A percentile compares a stretch with the other conserved stretches of the same genome.
phyloP scores from a whole-genome alignment of 2,329 filamentous ascomycete species.

The Gaeumannomyces sp. region DNA sequence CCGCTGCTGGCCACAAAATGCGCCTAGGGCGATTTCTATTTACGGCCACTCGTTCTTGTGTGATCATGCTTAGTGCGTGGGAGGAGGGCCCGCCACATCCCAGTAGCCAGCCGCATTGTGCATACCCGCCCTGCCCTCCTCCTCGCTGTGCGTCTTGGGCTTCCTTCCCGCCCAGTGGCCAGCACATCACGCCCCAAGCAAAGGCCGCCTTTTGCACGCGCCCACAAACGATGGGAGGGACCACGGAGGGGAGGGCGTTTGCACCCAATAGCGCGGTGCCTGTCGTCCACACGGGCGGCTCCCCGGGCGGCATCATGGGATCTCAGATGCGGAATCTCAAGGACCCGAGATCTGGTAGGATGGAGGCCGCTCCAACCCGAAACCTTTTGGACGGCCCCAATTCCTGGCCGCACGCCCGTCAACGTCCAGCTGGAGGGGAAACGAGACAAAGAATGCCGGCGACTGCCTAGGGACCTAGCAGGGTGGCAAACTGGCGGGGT shows the following conservation, averaged over 20 bases:
- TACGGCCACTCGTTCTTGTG: background rate
- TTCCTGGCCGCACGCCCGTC: background rate
- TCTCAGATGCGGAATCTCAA: background rate
- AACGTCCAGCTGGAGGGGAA: too few relatives aligned
- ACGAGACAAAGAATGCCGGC: too few relatives aligned
- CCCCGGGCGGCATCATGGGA: background rate
- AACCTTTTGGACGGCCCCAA: background rate
- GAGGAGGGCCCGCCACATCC: background rate
- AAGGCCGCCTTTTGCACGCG: background rate
- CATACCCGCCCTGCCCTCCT: conserved; percentile 5
- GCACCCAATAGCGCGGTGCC: background rate
- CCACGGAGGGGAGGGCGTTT: background rate
- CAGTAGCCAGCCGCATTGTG: conserved; percentile 2
- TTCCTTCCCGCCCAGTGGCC: background rate
- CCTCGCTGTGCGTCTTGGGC: background rate
- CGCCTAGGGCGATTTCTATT: conserved; percentile 1
- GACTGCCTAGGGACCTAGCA: too few relatives aligned
- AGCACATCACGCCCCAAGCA: background rate
- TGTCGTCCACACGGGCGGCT: conserved; percentile 3
- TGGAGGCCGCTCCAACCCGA: background rate
- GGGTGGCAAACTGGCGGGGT: background rate
- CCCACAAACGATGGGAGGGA: background rate
- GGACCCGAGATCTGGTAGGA: background rate
- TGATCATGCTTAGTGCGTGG: background rate
- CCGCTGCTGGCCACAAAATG: background rate